Evolutionary conservation across 1,284 basidiomycete genomes (phyloP).

Genomic region (Heliocybe sulcata): DNA sequence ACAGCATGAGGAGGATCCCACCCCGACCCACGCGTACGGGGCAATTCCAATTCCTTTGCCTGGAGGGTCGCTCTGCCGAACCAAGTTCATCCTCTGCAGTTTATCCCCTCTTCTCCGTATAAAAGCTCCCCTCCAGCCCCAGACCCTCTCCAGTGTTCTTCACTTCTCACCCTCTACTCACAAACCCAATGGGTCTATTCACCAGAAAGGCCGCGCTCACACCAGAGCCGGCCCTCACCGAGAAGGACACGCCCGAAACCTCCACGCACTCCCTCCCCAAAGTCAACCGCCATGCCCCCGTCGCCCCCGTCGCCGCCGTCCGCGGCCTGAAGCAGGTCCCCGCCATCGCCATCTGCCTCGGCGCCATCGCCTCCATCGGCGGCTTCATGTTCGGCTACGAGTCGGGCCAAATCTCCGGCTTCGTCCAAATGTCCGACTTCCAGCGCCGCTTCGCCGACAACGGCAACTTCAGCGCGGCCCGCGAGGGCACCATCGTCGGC

Average conservation of each 20-base stretch:
- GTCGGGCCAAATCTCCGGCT: background rate
- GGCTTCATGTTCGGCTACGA: background rate
- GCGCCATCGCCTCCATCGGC: background rate
- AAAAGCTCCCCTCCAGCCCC: too few relatives aligned
- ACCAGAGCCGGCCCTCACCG: background rate
- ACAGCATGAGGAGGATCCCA: too few relatives aligned
- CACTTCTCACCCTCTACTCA: too few relatives aligned
- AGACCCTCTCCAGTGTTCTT: too few relatives aligned
- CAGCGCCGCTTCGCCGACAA: constrained; percentile 27
- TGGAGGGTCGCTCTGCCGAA: too few relatives aligned
- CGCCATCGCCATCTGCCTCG: background rate
- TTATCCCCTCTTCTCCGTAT: too few relatives aligned
- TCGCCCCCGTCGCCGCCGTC: too few relatives aligned
- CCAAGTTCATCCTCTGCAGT: too few relatives aligned
- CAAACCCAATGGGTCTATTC: background rate
- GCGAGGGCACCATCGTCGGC: background rate
- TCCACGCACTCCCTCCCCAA: background rate
- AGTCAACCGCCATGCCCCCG: background rate
- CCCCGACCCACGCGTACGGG: too few relatives aligned
- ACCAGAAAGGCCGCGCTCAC: background rate
- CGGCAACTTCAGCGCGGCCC: constrained; percentile 16
- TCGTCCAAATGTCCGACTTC: background rate
- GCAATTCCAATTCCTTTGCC: too few relatives aligned
- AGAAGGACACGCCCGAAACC: background rate
- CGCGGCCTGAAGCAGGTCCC: background rate